Evolutionary conservation across 116 monocot genomes (phyloP).

Genomic region (Papilionanthe hybrid): DNA sequence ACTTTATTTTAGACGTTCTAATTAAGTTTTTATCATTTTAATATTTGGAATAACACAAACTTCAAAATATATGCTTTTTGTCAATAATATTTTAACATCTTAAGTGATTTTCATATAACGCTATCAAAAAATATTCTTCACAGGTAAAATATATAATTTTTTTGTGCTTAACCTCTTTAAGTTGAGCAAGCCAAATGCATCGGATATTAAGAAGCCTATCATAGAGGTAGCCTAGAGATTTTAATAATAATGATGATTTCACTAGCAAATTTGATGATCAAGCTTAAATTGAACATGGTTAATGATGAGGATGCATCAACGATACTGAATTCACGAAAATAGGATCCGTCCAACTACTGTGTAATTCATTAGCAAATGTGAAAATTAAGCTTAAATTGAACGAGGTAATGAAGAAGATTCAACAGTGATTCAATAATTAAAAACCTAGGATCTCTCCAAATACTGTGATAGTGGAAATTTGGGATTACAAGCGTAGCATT

Average conservation of each 20-base stretch:
- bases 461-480: conserved; percentile 89
- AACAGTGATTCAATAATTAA: not conserved
- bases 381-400: not conserved
- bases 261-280: not conserved
- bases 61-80: no score
- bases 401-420: not conserved
- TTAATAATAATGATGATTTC: not conserved
- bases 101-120: no score
- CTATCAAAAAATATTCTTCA: no score
- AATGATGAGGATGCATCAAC: not conserved
- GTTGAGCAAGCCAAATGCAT: no score
- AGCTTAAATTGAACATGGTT: not conserved
- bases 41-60: no score
- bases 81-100: no score
- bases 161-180: no score
- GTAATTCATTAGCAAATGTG: not conserved
- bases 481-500: conserved; percentile 97
- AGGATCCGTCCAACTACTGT: conserved; percentile 64
- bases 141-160: no score
- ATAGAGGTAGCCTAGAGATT: no score
- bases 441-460: conserved; percentile 97
- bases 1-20: no score
- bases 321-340: conserved; percentile 34
- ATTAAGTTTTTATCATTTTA: no score
- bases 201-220: no score